Evolutionary conservation across 1,139 yeast genomes (phyloP).

Genomic region (Meyerozyma carpophila): DNA sequence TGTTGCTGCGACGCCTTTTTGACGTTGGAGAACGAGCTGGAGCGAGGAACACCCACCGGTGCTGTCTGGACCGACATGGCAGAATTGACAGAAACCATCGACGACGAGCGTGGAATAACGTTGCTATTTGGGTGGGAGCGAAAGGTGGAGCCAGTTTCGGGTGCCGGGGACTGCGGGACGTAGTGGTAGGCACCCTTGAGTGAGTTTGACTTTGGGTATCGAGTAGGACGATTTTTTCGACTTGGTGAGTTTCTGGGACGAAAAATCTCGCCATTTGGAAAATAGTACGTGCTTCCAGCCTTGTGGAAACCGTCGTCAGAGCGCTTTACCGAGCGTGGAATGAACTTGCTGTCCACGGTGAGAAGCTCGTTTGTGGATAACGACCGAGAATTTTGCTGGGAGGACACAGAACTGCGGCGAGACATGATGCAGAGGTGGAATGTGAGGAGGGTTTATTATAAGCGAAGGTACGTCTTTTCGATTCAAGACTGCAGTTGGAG

Average conservation of each 20-base stretch:
- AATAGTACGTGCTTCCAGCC: constrained; percentile 32
- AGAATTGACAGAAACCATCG: background rate
- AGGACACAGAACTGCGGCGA: background rate
- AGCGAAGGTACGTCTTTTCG: background rate
- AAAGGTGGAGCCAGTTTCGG: background rate
- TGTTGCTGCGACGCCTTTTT: constrained; percentile 13
- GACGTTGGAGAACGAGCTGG: constrained; percentile 13
- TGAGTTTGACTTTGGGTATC: background rate
- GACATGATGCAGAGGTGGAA: background rate
- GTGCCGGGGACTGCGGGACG: constrained; percentile 5
- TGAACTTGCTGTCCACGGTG: constrained; percentile 33
- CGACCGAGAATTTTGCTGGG: background rate
- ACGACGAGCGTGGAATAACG: background rate
- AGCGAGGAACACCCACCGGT: background rate
- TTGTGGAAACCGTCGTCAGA: constrained; percentile 14
- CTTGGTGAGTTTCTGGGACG: constrained; percentile 40
- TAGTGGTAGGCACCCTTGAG: background rate
- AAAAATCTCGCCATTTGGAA: constrained; percentile 54
- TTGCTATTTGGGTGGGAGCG: background rate
- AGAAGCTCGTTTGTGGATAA: constrained; percentile 38
- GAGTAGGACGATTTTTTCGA: constrained; percentile 32
- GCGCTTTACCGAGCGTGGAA: constrained; percentile 24
- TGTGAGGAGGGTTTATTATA: background rate
- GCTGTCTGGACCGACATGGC: background rate
- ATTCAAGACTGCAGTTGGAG: background rate